Evolutionary conservation across 2,329 filamentous ascomycete genomes (phyloP), one percentile per base, ranked within the genome.

Genomic region (Keithomyces neogunnii): DNA sequence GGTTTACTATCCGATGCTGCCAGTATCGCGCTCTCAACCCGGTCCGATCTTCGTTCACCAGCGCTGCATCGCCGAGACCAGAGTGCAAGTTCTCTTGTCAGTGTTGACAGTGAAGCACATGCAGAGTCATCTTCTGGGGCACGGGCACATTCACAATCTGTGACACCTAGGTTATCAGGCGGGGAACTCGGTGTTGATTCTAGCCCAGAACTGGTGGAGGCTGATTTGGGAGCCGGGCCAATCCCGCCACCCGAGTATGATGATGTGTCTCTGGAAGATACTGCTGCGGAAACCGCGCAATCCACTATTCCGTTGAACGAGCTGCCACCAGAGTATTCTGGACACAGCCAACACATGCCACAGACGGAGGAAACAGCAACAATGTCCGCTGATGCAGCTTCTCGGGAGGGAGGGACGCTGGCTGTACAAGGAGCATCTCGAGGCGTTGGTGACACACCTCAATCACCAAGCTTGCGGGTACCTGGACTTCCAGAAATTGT

Each of bases 1-100:
- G 86, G 86, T 1, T 69, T 92, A 7, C 73, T 92, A 10, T 86
- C 85, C 35, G 84, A 85, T 56, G 82, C 85, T 1, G 87, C 85
- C 2, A 84, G 79, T 58, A 85, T 88, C 44, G 68, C 69, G 29
- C 55, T 59, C 59, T 68, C 68, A 54, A 63, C 63, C 56, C 64
- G 62, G 44, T 59, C 66, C 32, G 53, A 62, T 36, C 64, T 67
- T 40, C 63, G 66, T 45, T 62, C 69, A 39, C 62, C 57, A 6
- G 38, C 44, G n/a, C 58, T 56, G 11, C 72, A 77, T 56, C 66
- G 65, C 2, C 71, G 78, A 50, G 71, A 73, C 35, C 67, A 68
- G 28, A 80, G 77, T 60, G 69, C 66, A n/a, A 77, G 74, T 59
- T 82, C 81, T 1, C 69, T 79, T 13, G 60, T 80, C n/a, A 82